Evolutionary conservation across 441 rosid genomes (phyloP).

Genomic region (Gossypium davidsonii): DNA sequence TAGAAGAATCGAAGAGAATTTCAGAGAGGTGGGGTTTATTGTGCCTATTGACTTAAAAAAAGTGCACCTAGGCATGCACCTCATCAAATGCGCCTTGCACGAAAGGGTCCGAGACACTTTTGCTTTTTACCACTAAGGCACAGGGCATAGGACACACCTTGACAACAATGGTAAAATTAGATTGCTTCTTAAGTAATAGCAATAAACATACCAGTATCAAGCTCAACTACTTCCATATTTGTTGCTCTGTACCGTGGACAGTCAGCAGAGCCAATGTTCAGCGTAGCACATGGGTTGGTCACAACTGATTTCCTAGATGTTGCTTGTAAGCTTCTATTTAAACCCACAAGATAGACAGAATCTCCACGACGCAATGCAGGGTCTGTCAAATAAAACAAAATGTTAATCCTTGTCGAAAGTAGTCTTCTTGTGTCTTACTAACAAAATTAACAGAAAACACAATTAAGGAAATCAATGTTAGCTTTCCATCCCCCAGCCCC

Average conservation of each 20-base stretch:
- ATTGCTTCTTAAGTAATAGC: background rate
- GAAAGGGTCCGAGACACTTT: background rate
- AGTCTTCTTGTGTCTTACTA: background rate
- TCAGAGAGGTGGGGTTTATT: background rate
- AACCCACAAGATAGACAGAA: conserved; percentile 80
- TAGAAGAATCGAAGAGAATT: background rate
- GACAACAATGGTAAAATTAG: conserved; percentile 5
- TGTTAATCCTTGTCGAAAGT: background rate
- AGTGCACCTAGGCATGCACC: background rate
- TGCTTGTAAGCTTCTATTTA: conserved; percentile 81
- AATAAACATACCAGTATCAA: conserved; percentile 67
- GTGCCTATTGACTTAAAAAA: background rate
- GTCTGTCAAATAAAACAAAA: conserved; percentile 40
- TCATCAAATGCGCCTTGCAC: background rate
- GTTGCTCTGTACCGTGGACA: conserved; percentile 87
- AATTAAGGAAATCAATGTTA: conserved; percentile 13
- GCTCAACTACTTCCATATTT: conserved; percentile 95
- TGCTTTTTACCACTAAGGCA: background rate
- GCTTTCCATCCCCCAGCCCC: background rate
- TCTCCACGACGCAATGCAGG: conserved; percentile 89
- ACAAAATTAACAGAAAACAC: background rate
- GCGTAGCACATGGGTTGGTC: conserved; percentile 81
- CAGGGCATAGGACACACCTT: background rate
- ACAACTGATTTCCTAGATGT: conserved; percentile 90
- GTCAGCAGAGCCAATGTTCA: conserved; percentile 74